These are phyloP conservation scores for Pythium sp. DNA, from an alignment of 352 stramenopile species.

Conservation along the genomic window DNA sequence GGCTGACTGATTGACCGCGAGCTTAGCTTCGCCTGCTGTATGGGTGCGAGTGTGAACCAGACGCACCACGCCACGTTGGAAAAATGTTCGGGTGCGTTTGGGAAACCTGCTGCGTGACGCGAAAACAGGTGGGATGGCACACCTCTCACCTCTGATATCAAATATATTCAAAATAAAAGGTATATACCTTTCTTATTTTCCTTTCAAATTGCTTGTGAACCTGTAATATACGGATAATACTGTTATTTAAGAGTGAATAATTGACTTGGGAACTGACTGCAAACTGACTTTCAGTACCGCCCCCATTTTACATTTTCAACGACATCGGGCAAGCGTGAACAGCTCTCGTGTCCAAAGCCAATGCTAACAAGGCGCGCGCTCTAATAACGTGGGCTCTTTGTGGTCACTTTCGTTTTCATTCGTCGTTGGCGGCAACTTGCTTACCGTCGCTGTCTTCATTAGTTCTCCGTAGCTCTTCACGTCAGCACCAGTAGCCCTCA, in stretches of 20 bases:
- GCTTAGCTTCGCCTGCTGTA: conserved; percentile 1
- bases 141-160: background rate
- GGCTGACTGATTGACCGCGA: background rate
- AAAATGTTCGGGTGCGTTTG: background rate
- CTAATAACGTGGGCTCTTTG: background rate
- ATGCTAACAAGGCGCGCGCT: background rate
- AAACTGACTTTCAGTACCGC: conserved; percentile 1
- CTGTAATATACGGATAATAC: background rate
- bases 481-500: background rate
- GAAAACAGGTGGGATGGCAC: conserved; percentile 4
- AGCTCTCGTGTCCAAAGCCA: background rate
- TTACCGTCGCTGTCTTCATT: background rate
- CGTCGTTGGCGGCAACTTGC: background rate
- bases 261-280: no score
- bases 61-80: background rate
- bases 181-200: background rate
- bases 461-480: background rate
- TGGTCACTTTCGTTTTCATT: conserved; percentile 9
- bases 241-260: background rate
- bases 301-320: conserved; percentile 4
- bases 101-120: conserved; percentile 5
- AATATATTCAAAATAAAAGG: background rate
- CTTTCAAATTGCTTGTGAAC: no score
- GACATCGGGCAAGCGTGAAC: background rate
- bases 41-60: conserved; percentile 1